These are phyloP conservation scores for Picea sitchensis DNA, from an alignment of 75 land plant species.

Conservation along the genomic window DNA sequence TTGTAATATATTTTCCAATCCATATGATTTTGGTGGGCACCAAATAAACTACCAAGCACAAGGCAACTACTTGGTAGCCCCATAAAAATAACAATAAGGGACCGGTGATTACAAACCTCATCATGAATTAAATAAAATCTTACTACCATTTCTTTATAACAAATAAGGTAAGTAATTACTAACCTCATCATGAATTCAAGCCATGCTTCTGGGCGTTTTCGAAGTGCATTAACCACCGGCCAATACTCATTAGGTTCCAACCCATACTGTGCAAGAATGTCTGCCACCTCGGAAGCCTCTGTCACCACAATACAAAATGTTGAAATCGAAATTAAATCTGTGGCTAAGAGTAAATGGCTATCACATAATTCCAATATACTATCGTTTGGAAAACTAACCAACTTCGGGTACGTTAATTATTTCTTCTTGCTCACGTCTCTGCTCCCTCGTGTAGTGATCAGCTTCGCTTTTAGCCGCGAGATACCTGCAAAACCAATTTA, in stretches of 20 bases:
- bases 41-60: too few relatives aligned
- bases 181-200: conserved; percentile 99
- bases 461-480: conserved; percentile 97
- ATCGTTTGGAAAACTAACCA: conserved; percentile 27
- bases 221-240: conserved; percentile 80
- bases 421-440: conserved; percentile 83
- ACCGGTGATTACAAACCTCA: too few relatives aligned
- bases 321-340: not conserved
- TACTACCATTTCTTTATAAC: too few relatives aligned
- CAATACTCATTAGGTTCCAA: conserved; percentile 73
- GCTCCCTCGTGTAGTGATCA: conserved; percentile 79
- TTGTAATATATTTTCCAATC: too few relatives aligned
- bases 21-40: too few relatives aligned
- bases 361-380: not conserved
- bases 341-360: not conserved
- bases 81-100: too few relatives aligned
- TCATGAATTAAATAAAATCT: too few relatives aligned
- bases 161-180: not conserved
- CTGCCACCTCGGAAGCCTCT: conserved; percentile 94
- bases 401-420: conserved; percentile 78
- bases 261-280: conserved; percentile 86
- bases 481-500: conserved; percentile 44
- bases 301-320: conserved; percentile 17
- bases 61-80: too few relatives aligned
- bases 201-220: conserved; percentile 87